These are phyloP conservation scores for Dictyostelium firmibasis DNA, from an alignment of 78 protist genomes.

Conservation along the genomic window DNA sequence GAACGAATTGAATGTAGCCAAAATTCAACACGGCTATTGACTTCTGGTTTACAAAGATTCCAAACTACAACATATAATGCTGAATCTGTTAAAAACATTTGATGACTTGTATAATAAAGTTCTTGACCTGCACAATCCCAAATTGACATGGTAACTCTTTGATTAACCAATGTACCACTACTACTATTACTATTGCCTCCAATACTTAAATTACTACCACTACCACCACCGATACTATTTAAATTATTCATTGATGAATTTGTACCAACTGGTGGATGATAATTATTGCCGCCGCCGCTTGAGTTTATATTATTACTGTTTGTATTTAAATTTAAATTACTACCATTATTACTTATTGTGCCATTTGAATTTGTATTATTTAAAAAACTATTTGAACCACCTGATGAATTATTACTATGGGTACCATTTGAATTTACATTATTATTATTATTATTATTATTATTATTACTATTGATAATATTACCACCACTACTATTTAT, in stretches of 20 bases:
- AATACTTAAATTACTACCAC: neutral
- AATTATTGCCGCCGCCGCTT: neutral
- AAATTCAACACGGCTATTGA: constrained; percentile 68
- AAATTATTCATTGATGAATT: neutral
- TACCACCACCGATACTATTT: neutral
- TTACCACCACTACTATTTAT: neutral
- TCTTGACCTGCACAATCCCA: constrained; percentile 85
- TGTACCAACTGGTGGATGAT: neutral
- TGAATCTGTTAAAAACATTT: constrained; percentile 72
- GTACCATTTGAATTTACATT: neutral
- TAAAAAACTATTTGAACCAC: neutral
- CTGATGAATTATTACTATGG: neutral
- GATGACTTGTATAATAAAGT: constrained; percentile 72
- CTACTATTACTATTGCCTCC: neutral
- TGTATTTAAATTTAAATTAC: neutral
- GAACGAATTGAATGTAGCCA: constrained; percentile 74
- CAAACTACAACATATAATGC: constrained; percentile 72
- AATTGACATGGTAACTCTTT: constrained; percentile 51
- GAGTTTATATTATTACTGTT: neutral
- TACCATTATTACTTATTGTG: neutral
- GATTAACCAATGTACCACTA: neutral
- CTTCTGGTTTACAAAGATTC: constrained; percentile 78
- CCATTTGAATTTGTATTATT: constrained; percentile 1
- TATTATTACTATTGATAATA: neutral
- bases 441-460: neutral